Base-by-base conservation (phyloP, 2,329 filamentous ascomycete genomes). In the Aspergillus ochraceus region DNA sequence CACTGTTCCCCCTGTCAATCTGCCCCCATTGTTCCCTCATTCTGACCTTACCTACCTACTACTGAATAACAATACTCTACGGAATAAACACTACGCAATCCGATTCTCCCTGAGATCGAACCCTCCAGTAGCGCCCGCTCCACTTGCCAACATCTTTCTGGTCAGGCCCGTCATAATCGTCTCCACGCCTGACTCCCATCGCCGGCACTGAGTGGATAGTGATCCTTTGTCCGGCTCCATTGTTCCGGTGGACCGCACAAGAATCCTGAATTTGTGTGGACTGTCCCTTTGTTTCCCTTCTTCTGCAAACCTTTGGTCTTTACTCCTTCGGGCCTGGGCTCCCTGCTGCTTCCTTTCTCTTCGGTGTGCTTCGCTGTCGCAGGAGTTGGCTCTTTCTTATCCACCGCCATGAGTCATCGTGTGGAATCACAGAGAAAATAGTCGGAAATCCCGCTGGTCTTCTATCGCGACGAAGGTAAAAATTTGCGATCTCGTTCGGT, bases 71-170 rank as follows among this genome's bases (percentile, higher is more conserved):
- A 29, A 29, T n/a, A n/a, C n/a, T n/a, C n/a, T n/a, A n/a, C n/a
- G n/a, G n/a, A n/a, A n/a, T 29, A 29, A 29, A 29, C 26, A 29
- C 26, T 9, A 29, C 26, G 6, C 26, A 29, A 29, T 29, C 8
- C 26, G 24, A 24, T 24, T 24, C 24, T 29, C 26, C 26, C 26
- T 29, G 6, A 29, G 26, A 29, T 29, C 26, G 26, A 29, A 29
- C 26, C 26, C 6, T 24, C 24, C 24, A 24, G 30, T 32, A 32
- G 24, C 24, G 24, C 24, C 26, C 20, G 9, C 54, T 45, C 54
- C 54, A 56, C 54, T 56, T 51, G 54, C 54, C 54, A 56, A 29
- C 54, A 51, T 56, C 26, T 50, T 39, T 51, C 47, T 56, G 54
- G 54, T 56, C 54, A 50, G 17, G 32, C 30, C 47, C 47, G 47